These are phyloP conservation scores for Lichtheimia ornata DNA, from an alignment of 371 early-diverging fungal species.

Conservation along the genomic window DNA sequence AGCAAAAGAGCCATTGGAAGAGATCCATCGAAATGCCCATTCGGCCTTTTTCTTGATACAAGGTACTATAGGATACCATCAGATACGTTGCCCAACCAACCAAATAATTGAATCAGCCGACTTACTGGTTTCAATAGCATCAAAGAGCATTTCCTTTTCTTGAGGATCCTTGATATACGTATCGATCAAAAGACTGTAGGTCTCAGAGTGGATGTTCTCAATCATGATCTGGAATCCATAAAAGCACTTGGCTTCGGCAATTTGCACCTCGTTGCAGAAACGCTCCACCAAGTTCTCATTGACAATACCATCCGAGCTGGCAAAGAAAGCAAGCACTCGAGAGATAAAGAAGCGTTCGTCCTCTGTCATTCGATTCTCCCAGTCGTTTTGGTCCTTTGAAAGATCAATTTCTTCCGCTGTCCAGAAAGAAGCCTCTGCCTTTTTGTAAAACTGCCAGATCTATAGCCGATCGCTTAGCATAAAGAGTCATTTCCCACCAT, in stretches of 20 bases:
- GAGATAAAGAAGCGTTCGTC: slow-evolving; percentile 98
- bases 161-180: slow-evolving; percentile 94
- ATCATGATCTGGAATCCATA: slow-evolving; percentile 99
- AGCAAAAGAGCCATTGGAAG: slow-evolving; percentile 88
- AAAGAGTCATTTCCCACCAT: background rate
- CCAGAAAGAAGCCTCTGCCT: slow-evolving; percentile 99
- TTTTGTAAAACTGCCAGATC: slow-evolving; percentile 99
- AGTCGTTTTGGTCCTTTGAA: slow-evolving; percentile 92
- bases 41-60: slow-evolving; percentile 98
- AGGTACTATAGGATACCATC: slow-evolving; percentile 66
- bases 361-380: slow-evolving; percentile 89
- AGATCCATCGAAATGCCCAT: slow-evolving; percentile 99
- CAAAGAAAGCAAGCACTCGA: slow-evolving; percentile 99
- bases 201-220: slow-evolving; percentile 99
- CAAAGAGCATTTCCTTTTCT: slow-evolving; percentile 92
- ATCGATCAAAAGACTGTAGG: slow-evolving; percentile 98
- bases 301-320: slow-evolving; percentile 99
- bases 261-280: slow-evolving; percentile 97
- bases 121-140: slow-evolving; percentile 94
- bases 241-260: slow-evolving; percentile 98
- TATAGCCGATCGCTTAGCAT: slow-evolving; percentile 17
- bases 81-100: slow-evolving; percentile 7
- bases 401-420: slow-evolving; percentile 99
- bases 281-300: slow-evolving; percentile 98
- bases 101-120: slow-evolving; percentile 8